Conservation (phyloP, 2,329 filamentous ascomycete genomes). For the Alternaria brassicicola region DNA sequence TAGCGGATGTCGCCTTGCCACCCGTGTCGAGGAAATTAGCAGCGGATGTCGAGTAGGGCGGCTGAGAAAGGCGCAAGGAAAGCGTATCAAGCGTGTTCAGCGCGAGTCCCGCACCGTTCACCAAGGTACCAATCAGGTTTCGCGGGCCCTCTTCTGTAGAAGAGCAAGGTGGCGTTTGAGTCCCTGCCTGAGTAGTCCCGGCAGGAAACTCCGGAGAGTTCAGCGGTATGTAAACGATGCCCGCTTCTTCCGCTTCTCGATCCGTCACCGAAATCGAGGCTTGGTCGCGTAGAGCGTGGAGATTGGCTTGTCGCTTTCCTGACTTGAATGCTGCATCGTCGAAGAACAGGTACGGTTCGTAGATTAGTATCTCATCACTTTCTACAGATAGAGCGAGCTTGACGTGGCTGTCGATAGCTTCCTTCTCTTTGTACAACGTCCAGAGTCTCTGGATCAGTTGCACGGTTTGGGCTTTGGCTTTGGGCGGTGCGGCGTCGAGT, state of each 20-base stretch:
- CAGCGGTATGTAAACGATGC: slow-evolving; percentile 79
- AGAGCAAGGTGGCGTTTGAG: slow-evolving; percentile 9
- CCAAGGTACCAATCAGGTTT: slow-evolving; percentile 77
- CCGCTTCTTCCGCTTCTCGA: slow-evolving; percentile 68
- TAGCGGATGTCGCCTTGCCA: slow-evolving; percentile 82
- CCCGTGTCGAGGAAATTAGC: slow-evolving; percentile 92
- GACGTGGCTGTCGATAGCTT: slow-evolving; percentile 67
- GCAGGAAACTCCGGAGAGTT: slow-evolving; percentile 17
- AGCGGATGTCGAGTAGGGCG: slow-evolving; percentile 16
- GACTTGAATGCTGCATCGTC: slow-evolving; percentile 73
- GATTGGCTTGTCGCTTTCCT: slow-evolving; percentile 64
- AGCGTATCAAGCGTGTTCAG: slow-evolving; percentile 92
- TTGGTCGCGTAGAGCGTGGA: slow-evolving; percentile 64
- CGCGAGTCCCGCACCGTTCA: slow-evolving; percentile 87
- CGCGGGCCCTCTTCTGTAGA: slow-evolving; percentile 43
- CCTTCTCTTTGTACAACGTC: slow-evolving; percentile 66
- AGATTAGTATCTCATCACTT: slow-evolving; percentile 56
- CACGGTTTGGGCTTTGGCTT: slow-evolving; percentile 54
- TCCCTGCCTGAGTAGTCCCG: slow-evolving; percentile 1
- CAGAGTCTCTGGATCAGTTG: slow-evolving; percentile 62
- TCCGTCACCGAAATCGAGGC: slow-evolving; percentile 62
- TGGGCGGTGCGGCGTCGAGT: slow-evolving; percentile 55
- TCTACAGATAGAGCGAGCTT: slow-evolving; percentile 50
- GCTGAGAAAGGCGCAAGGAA: slow-evolving; percentile 63
- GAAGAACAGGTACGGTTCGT: slow-evolving; percentile 66